Evolutionary conservation across 2,329 filamentous ascomycete genomes (phyloP), one percentile per base, ranked within the genome.

Genomic region (Colletotrichum orbiculare): DNA sequence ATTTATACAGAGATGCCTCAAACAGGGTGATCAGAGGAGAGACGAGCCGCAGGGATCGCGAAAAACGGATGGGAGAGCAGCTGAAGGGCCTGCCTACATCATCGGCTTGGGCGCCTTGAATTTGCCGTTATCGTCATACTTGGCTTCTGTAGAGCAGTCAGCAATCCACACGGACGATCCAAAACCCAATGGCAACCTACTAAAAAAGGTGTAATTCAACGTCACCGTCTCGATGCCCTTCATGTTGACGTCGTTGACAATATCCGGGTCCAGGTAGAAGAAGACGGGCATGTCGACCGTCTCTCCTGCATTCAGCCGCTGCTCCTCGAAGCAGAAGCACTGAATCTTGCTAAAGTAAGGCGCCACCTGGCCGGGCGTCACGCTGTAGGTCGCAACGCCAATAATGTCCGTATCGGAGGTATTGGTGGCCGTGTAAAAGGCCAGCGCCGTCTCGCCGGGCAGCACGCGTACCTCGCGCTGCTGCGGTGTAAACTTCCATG

Each of bases 311-410:
- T 96, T 95, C 69, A 99, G 79, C 67, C 96, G 86, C 84, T 99
- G 96, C 79, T 94, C 95, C 81, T 99, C 96, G 73, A 99, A 99
- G 79, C 96, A 99, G 79, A 99, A 99, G 75, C 96, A 99, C 79
- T 99, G 96, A 49, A 99, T 99, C 86, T 99, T 99, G 87, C 92
- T 96, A 76, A 99, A 99, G 78, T 99, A 99, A 1, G 93, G 94
- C 47, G 96, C 95, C 48, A 97, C 94, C 80, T 99, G 96, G 4
- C 89, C 96, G 0, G 96, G 96, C 3, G 95, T 97, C 37, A 99
- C 96, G 74, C 93, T 97, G 80, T 99, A 99, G 8, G 96, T 99
- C 10, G 96, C 96, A 47, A 99, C 94, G 52, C 96, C 96, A 73
- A 99, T 98, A 72, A 99, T 98, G 81, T 99, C 96, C 69, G 91